phyloP scores from a whole-genome alignment of 805 yeast genomes.

The Tetrapisispora iriomotensis region DNA sequence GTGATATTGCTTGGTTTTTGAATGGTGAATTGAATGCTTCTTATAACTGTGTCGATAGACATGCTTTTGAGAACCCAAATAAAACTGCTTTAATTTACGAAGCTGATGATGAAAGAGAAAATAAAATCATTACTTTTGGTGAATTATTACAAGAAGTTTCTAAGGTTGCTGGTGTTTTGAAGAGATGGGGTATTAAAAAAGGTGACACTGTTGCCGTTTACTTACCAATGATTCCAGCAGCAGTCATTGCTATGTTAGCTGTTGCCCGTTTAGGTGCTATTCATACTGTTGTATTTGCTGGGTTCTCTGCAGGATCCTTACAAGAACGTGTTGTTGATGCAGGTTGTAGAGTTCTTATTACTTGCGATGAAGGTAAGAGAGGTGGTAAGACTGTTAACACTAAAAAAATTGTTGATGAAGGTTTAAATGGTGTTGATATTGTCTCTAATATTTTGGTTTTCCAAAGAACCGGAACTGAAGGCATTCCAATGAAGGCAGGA shows the following conservation, averaged over 20 bases:
- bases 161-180: constrained; percentile 75
- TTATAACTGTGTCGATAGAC: constrained; percentile 91
- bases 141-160: constrained; percentile 79
- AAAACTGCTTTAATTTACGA: constrained; percentile 82
- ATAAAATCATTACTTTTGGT: constrained; percentile 68
- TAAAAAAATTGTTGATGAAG: constrained; percentile 93
- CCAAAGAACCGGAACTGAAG: constrained; percentile 73
- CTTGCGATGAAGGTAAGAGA: constrained; percentile 91
- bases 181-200: constrained; percentile 76
- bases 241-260: constrained; percentile 88
- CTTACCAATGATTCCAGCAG: constrained; percentile 97
- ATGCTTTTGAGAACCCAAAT: constrained; percentile 79
- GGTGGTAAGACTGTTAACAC: constrained; percentile 92
- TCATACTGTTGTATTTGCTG: constrained; percentile 95
- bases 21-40: constrained; percentile 90
- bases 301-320: constrained; percentile 88
- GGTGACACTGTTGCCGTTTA: constrained; percentile 97
- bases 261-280: constrained; percentile 90
- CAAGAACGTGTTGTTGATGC: constrained; percentile 88
- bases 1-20: constrained; percentile 87
- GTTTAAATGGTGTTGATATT: constrained; percentile 57
- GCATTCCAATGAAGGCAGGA: constrained; percentile 61
- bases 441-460: constrained; percentile 80
- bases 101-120: constrained; percentile 80
- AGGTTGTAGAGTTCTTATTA: constrained; percentile 72